Conservation (phyloP, 83 land plant genomes). For the Thuja plicata region DNA sequence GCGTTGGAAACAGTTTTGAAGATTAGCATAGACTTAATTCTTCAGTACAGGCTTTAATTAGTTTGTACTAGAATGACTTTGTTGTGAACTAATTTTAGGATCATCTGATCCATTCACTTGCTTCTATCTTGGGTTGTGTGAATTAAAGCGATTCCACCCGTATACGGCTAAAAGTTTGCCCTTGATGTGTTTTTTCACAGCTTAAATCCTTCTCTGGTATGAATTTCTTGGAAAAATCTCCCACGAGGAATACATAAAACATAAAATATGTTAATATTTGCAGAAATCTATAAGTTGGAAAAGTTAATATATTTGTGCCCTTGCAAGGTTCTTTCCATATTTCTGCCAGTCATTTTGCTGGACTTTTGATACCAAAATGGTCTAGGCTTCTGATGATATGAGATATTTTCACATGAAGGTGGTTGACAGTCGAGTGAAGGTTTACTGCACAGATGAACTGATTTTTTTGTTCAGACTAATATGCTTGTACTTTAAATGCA, state of each 20-base stretch:
- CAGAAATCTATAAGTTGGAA: neutral
- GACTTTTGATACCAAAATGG: neutral
- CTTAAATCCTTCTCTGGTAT: neutral
- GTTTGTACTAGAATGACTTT: neutral
- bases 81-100: neutral
- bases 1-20: neutral
- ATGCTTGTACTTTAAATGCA: neutral
- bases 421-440: neutral
- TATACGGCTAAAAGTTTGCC: neutral
- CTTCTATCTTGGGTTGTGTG: neutral
- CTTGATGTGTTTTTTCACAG: neutral
- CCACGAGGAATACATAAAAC: neutral
- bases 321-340: neutral
- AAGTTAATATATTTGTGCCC: neutral
- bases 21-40: neutral
- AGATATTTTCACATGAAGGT: neutral
- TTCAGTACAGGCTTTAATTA: neutral
- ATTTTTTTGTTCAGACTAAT: neutral
- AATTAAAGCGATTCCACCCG: neutral
- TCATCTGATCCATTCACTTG: neutral
- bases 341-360: neutral
- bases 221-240: neutral
- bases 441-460: neutral
- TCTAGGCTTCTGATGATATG: neutral
- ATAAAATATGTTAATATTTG: neutral